phyloP scores from a whole-genome alignment of 768 basidiomycete genomes.

The Multifurca ochricompacta region DNA sequence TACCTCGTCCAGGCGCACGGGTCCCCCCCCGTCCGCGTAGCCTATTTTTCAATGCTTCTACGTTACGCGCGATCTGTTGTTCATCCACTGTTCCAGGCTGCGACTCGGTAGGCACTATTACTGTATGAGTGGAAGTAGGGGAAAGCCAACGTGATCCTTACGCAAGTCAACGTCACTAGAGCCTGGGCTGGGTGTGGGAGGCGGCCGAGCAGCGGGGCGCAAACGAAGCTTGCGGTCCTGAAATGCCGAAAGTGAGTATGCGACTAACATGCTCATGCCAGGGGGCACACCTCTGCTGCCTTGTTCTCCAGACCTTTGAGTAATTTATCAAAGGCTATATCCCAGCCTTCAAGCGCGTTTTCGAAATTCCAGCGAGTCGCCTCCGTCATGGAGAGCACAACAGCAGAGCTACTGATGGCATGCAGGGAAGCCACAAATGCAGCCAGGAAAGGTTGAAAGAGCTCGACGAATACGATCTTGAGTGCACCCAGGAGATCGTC shows the following conservation, averaged over 20 bases:
- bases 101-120: slow-evolving; percentile 40
- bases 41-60: slow-evolving; percentile 81
- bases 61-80: slow-evolving; percentile 87
- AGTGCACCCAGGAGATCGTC: slow-evolving; percentile 78
- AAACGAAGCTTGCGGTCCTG: slow-evolving; percentile 71
- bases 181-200: slow-evolving; percentile 36
- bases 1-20: slow-evolving; percentile 37
- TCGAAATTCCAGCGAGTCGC: slow-evolving; percentile 57
- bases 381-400: slow-evolving; percentile 27
- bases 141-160: slow-evolving; percentile 27
- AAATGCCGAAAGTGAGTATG: neutral
- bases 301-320: slow-evolving; percentile 68
- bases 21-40: slow-evolving; percentile 68
- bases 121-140: neutral
- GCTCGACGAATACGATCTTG: slow-evolving; percentile 78
- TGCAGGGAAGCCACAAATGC: slow-evolving; percentile 81
- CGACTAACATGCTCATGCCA: neutral
- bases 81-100: slow-evolving; percentile 59
- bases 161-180: slow-evolving; percentile 56
- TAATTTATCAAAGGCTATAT: slow-evolving; percentile 68
- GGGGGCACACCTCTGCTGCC: slow-evolving; percentile 49
- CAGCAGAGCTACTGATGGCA: slow-evolving; percentile 43
- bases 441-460: slow-evolving; percentile 77
- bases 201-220: slow-evolving; percentile 32
- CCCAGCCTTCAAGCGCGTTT: slow-evolving; percentile 72